Base-by-base conservation (phyloP, 2,329 filamentous ascomycete species). In the Pestalotiopsis sp. region DNA sequence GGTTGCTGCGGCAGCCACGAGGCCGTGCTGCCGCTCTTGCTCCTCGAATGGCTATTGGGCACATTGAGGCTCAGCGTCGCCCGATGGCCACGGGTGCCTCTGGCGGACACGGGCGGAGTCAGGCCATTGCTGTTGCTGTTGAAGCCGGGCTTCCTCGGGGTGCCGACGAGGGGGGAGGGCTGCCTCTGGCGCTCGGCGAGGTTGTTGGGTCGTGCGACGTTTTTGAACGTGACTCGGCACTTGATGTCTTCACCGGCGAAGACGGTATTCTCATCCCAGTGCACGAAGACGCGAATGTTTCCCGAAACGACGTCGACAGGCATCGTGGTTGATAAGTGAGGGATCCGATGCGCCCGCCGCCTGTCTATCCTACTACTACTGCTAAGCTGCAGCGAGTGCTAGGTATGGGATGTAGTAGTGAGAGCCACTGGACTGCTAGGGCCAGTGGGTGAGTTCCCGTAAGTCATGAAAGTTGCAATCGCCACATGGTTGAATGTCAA, bases 191-290 rank as follows among this genome's bases (percentile, higher is more conserved):
- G 78, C 67, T 82, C 79, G 69, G 77, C 67, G 68, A 79, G 75
- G 58, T 57, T 49, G 60, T 72, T 78, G 45, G 82, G 83, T 64
- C 87, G 78, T 57, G 89, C 86, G 71, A 95, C 87, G 79, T 99
- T 99, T 82, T 92, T 95, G 83, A 99, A 99, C 65, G 93, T 98
- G 80, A 99, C 97, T 73, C 91, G 94, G 82, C 96, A 98, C 83
- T 95, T 93, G 77, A 98, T 89, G 78, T 97, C 92, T 85, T 99
- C 96, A 81, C 96, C 96, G 68, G 96, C 93, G 83, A 98, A 99
- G 76, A 99, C 93, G 71, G 93, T 95, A 80, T 95, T 91, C 78
- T 97, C 93, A 80, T 94, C 92, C 93, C 95, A 99, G 83, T 92
- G 91, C 80, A 99, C 93, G 80, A 95, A 97, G 81, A 98, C 95